phyloP scores from a whole-genome alignment of 2,329 filamentous ascomycete genomes.

The Aureobasidium leucospermi region DNA sequence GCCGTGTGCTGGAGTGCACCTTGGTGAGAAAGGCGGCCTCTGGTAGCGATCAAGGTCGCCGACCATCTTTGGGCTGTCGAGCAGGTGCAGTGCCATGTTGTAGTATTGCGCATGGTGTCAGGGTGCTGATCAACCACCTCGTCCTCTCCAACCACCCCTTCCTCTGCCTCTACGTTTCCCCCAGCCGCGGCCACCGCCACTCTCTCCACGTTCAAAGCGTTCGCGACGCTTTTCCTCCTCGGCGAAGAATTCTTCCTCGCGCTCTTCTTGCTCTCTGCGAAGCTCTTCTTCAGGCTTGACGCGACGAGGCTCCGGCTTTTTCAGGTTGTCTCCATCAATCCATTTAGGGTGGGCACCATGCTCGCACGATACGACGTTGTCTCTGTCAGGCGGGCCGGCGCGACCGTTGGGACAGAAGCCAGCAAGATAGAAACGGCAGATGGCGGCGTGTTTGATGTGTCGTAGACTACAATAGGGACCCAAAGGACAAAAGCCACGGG shows the following conservation, averaged over 20 bases:
- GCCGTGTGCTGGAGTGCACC: too few relatives aligned
- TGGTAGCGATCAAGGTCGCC: background rate
- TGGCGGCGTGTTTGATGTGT: constrained; percentile 65
- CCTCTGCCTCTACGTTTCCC: constrained; percentile 42
- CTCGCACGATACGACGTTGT: constrained; percentile 52
- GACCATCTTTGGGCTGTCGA: background rate
- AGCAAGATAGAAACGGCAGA: constrained; percentile 81
- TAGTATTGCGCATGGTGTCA: background rate
- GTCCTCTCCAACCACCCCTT: constrained; percentile 28
- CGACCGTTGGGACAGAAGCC: constrained; percentile 86
- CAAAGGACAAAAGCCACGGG: constrained; percentile 87
- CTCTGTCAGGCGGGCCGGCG: constrained; percentile 26
- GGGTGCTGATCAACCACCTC: background rate
- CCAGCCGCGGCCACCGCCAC: constrained; percentile 25
- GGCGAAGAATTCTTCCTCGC: constrained; percentile 46
- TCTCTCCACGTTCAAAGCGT: constrained; percentile 41
- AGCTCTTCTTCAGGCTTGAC: constrained; percentile 68
- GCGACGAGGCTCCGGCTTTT: constrained; percentile 51
- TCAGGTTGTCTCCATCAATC: constrained; percentile 58
- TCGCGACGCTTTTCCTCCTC: constrained; percentile 43
- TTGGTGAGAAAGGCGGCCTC: background rate
- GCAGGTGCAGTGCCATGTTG: background rate
- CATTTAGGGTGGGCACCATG: constrained; percentile 78
- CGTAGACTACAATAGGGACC: constrained; percentile 82
- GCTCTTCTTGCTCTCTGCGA: constrained; percentile 54